A percentile compares a stretch with the other conserved stretches of the same genome.
phyloP scores from a whole-genome alignment of 768 basidiomycete species.

The Mycena polygramma region DNA sequence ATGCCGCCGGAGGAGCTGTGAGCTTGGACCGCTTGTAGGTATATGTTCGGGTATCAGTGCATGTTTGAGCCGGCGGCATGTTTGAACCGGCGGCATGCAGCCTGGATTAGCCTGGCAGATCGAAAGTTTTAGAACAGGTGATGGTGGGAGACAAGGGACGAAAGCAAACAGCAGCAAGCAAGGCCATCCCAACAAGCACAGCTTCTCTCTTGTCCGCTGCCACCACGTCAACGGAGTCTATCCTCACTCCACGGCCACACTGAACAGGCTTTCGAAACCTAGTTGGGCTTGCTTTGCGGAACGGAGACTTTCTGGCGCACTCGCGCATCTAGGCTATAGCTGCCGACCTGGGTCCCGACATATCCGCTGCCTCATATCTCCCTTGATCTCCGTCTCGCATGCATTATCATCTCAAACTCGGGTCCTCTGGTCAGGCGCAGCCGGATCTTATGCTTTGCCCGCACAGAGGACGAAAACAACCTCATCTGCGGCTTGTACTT shows the following conservation, averaged over 20 bases:
- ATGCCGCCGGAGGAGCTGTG: background rate
- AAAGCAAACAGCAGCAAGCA: background rate
- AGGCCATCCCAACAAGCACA: background rate
- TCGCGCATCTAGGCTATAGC: background rate
- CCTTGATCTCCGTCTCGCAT: background rate
- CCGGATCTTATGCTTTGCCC: background rate
- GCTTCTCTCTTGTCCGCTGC: background rate
- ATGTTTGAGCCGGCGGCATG: background rate
- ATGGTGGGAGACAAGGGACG: background rate
- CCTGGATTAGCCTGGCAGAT: background rate
- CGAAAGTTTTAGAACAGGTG: background rate
- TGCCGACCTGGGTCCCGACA: background rate
- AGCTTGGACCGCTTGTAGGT: background rate
- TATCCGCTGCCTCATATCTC: no score
- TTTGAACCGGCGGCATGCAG: background rate
- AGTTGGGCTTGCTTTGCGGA: background rate
- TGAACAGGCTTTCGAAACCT: no score
- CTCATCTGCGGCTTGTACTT: no score
- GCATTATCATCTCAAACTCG: background rate
- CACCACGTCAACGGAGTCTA: background rate
- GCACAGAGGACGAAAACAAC: no score
- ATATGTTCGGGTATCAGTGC: background rate
- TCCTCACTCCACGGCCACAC: no score
- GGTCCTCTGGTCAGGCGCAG: background rate
- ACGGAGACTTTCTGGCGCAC: background rate